Base-by-base conservation (phyloP, 2,329 filamentous ascomycete genomes). In the Catunica adiposa region DNA sequence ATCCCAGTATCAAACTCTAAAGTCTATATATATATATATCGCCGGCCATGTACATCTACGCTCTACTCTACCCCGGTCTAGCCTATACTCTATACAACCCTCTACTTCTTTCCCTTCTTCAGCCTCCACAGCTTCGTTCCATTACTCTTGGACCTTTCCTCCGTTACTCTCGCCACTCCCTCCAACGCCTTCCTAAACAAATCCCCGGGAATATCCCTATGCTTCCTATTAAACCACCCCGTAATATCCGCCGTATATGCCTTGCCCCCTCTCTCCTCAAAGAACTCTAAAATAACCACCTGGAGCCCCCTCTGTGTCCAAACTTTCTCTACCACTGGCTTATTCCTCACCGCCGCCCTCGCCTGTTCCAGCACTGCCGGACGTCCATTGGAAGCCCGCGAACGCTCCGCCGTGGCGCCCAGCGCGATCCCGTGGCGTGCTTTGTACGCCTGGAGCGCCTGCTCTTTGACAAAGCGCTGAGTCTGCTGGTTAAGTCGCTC, bases 141-240 rank as follows among this genome's bases (percentile, higher is more conserved):
- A 3, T 71, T 70, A 8, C 73, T 72, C 42, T 34, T 22, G 17
- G 23, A 29, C 42, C 44, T 50, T 8, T 67, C 66, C 65, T 79
- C 75, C 63, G 87, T 78, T 65, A 94, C 68, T 55, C 72, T 77
- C 0, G 90, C 90, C 63, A 95, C 84, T 59, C 74, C 74, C 62
- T 85, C 82, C 55, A 97, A 70, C 62, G 88, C 88, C 62, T 78
- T 75, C 68, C 89, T 90, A 66, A 97, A 97, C 66, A 58, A 29
- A 25, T 57, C 56, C 2, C 51, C 34, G 17, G 58, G 54, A 17
- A 60, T 51, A 29, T 58, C 56, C 3, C 26, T 48, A 26, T 59
- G 53, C 40, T 58, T 51, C 26, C 56, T 53, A 23, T 60, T 60
- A 48, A 60, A 60, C 29, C 58, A 56, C 31, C 42, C 55, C 34